Percentiles rank a stretch among this genome's conserved stretches.
These are phyloP conservation scores for Neonectria neomacrospora DNA, from an alignment of 2,329 filamentous ascomycete genomes.

Conservation along the genomic window DNA sequence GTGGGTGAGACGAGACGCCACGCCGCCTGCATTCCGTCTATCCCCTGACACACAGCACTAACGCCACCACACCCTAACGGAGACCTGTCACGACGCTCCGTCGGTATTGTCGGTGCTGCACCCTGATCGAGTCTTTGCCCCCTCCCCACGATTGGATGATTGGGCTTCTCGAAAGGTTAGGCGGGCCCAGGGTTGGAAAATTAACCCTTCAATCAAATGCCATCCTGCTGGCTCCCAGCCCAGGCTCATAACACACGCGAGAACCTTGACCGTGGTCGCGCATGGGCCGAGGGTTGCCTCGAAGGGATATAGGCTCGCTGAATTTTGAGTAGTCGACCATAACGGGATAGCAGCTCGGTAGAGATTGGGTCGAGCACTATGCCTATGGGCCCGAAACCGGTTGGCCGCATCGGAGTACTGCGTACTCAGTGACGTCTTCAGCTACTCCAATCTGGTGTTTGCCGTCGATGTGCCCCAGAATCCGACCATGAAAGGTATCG, in stretches of 20 bases:
- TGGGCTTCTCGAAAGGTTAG: conserved; percentile 29
- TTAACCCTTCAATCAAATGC: conserved; percentile 44
- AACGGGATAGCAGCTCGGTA: conserved; percentile 32
- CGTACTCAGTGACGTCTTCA: conserved; percentile 23
- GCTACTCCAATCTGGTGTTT: conserved; percentile 19
- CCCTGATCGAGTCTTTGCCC: conserved; percentile 23
- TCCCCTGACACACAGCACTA: conserved; percentile 28
- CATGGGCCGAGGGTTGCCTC: conserved; percentile 30
- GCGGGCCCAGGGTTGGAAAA: conserved; percentile 21
- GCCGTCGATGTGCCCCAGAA: conserved; percentile 19
- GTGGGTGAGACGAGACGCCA: conserved; percentile 25
- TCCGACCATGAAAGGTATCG: conserved; percentile 13
- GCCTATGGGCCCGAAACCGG: conserved; percentile 15
- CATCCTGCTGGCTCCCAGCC: conserved; percentile 14
- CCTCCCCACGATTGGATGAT: conserved; percentile 23
- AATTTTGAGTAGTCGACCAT: conserved; percentile 13
- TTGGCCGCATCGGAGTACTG: conserved; percentile 3
- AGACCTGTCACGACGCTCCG: conserved; percentile 30
- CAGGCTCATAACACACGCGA: conserved; percentile 23
- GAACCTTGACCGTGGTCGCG: conserved; percentile 18
- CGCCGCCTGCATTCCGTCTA: conserved; percentile 23
- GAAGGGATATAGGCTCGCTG: conserved; percentile 14
- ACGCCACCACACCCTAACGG: conserved; percentile 19
- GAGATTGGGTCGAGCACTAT: conserved; percentile 13
- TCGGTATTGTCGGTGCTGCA: conserved; percentile 32